Evolutionary conservation across 352 stramenopile genomes (phyloP), one percentile per base, ranked within the genome.

Genomic region (Globisporangium megalacanthum): DNA sequence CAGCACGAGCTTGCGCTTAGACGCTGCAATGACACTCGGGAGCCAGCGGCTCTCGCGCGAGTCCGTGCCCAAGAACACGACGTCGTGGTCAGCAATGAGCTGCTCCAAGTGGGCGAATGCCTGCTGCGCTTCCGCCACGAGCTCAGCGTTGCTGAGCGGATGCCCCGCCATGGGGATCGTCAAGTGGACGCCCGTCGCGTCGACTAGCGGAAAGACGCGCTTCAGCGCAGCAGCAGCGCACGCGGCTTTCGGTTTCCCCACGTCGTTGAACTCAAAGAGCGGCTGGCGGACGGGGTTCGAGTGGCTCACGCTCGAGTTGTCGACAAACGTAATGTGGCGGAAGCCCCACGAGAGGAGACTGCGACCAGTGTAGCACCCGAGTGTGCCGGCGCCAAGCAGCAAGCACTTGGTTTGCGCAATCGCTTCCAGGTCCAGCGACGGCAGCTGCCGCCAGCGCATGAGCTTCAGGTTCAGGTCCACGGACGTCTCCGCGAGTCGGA

Each of bases 121-220:
- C 7, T 73, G 66, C 39, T 79, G 72, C 0, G 93, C 75, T 29
- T 92, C 83, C 19, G 86, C 68, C 11, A 83, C 41, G 19, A 91
- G 66, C 41, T 82, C 65, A 0, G 58, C 41, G 36, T 71, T 94
- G 47, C 74, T 92, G 4, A 95, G 58, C 9, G 79, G 70, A 67
- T 99, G 97, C 0, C 97, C 97, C 0, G 97, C 97, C 97, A 99
- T 99, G 17, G 97, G 97, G 66, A 99, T 99, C 10, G 84, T 96
- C 37, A 99, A 62, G n/a, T 95, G 64, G 33, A 97, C 75, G 1
- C 89, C 94, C 37, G 84, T 64, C 1, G 81, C 77, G 9, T 96
- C 73, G 7, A 99, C 87, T 35, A 97, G 82, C 7, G 97, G 94
- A 44, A 93, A 97, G 47, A 99, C 98, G 3, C 79, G 61, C 57